phyloP scores from a whole-genome alignment of 352 stramenopile species.

The Stramenopiles sp. region DNA sequence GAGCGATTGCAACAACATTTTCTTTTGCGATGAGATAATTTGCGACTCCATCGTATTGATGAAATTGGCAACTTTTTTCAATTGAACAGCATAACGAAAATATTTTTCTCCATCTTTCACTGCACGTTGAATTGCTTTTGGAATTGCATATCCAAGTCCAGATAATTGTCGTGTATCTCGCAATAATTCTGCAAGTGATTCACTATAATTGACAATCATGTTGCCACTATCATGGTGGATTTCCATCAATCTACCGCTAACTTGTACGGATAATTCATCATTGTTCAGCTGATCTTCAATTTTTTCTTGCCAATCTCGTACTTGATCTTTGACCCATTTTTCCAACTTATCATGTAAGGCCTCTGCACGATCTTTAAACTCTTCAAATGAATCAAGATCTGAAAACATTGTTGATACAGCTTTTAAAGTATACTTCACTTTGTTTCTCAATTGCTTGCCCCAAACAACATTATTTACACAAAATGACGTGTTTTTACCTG shows the following conservation, averaged over 20 bases:
- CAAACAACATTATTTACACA: slow-evolving; percentile 58
- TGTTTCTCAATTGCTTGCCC: slow-evolving; percentile 40
- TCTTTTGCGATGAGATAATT: slow-evolving; percentile 78
- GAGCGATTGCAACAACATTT: slow-evolving; percentile 73
- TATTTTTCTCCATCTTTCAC: slow-evolving; percentile 65
- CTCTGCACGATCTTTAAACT: slow-evolving; percentile 23
- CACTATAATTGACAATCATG: slow-evolving; percentile 73
- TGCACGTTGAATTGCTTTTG: slow-evolving; percentile 34
- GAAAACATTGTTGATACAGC: slow-evolving; percentile 33
- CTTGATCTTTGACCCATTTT: slow-evolving; percentile 23
- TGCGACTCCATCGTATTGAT: slow-evolving; percentile 83
- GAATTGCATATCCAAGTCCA: slow-evolving; percentile 46
- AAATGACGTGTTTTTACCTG: slow-evolving; percentile 48
- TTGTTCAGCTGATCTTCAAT: slow-evolving; percentile 33
- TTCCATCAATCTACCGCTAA: slow-evolving; percentile 65
- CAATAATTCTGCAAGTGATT: slow-evolving; percentile 69
- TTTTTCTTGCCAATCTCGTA: slow-evolving; percentile 58
- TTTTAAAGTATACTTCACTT: slow-evolving; percentile 33
- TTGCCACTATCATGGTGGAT: slow-evolving; percentile 31
- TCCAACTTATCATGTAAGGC: slow-evolving; percentile 12
- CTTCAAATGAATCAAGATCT: slow-evolving; percentile 30
- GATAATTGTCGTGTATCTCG: slow-evolving; percentile 68
- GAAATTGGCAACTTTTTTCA: slow-evolving; percentile 87
- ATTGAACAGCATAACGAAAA: slow-evolving; percentile 73
- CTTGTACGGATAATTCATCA: slow-evolving; percentile 33